A percentile compares a stretch with the other conserved stretches of the same genome.
Conservation (phyloP, 169 alveolate genomes). For the Plasmodium knowlesi region DNA sequence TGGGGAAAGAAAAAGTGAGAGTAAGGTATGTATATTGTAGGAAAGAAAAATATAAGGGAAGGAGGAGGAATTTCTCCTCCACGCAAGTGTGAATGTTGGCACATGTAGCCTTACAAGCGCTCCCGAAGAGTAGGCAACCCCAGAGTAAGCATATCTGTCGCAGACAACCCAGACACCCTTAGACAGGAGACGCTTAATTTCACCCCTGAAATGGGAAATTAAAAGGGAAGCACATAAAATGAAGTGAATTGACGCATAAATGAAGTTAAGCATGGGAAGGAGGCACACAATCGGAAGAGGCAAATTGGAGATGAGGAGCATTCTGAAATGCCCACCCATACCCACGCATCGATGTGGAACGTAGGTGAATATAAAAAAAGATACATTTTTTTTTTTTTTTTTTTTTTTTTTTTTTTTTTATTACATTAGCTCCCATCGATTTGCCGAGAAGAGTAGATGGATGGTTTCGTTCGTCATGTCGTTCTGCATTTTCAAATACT, state of each 20-base stretch:
- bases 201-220: conserved; percentile 68
- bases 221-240: not conserved
- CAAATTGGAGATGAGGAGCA: not conserved
- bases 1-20: not conserved
- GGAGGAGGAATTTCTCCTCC: not conserved
- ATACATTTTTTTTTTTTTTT: not conserved
- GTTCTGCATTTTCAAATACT: conserved; percentile 84
- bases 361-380: not conserved
- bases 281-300: not conserved
- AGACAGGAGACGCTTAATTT: conserved; percentile 81
- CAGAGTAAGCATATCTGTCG: conserved; percentile 96
- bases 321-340: not conserved
- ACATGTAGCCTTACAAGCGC: conserved; percentile 81
- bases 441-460: conserved; percentile 95
- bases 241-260: not conserved
- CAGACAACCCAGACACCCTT: conserved; percentile 90
- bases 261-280: not conserved
- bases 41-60: not conserved
- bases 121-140: conserved; percentile 96
- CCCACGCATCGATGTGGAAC: not conserved
- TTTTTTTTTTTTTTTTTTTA: too few relatives aligned
- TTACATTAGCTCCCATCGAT: conserved; percentile 94
- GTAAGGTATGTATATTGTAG: not conserved
- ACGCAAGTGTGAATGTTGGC: not conserved
- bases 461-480: conserved; percentile 88